Percentiles rank a stretch among this genome's conserved stretches.
These are phyloP conservation scores for Macrolepiota dolichaula DNA, from an alignment of 768 basidiomycete species.

Conservation along the genomic window DNA sequence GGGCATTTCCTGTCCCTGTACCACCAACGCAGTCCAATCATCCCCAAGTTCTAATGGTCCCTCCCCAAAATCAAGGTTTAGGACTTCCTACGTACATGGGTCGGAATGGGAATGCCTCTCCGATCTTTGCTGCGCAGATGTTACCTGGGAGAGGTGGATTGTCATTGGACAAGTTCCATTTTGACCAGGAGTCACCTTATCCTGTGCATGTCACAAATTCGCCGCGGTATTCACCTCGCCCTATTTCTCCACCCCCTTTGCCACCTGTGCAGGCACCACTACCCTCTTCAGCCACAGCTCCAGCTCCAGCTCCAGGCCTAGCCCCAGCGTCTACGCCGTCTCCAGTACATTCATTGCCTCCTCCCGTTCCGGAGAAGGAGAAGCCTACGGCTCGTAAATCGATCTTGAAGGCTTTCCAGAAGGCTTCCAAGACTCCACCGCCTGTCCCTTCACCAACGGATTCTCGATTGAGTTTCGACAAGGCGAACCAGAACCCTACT, in stretches of 20 bases:
- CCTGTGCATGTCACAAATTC: constrained; percentile 41
- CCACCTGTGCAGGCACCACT: not conserved
- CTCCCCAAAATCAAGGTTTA: constrained; percentile 4
- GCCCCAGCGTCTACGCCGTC: constrained; percentile 18
- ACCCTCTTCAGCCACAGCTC: constrained; percentile 19
- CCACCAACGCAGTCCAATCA: not conserved
- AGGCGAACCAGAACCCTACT: constrained; percentile 23
- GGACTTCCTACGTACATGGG: not conserved
- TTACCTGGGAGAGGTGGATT: constrained; percentile 28
- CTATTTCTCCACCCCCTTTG: constrained; percentile 26
- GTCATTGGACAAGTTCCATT: constrained; percentile 48
- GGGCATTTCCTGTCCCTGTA: constrained; percentile 9
- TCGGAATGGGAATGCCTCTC: constrained; percentile 22
- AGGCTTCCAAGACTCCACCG: constrained; percentile 19
- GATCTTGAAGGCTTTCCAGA: constrained; percentile 48
- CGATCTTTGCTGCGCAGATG: constrained; percentile 41
- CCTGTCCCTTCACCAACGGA: constrained; percentile 16
- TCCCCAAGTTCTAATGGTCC: constrained; percentile 1
- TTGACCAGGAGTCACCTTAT: constrained; percentile 75
- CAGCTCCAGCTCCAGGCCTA: not conserved
- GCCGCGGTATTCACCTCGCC: constrained; percentile 28
- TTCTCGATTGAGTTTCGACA: constrained; percentile 35
- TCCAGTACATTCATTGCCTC: constrained; percentile 11
- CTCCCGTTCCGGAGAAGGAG: constrained; percentile 36
- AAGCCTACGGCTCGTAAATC: constrained; percentile 58